These are phyloP conservation scores for Metschnikowia noctiluminum DNA, from an alignment of 805 yeast genomes.

Conservation along the genomic window DNA sequence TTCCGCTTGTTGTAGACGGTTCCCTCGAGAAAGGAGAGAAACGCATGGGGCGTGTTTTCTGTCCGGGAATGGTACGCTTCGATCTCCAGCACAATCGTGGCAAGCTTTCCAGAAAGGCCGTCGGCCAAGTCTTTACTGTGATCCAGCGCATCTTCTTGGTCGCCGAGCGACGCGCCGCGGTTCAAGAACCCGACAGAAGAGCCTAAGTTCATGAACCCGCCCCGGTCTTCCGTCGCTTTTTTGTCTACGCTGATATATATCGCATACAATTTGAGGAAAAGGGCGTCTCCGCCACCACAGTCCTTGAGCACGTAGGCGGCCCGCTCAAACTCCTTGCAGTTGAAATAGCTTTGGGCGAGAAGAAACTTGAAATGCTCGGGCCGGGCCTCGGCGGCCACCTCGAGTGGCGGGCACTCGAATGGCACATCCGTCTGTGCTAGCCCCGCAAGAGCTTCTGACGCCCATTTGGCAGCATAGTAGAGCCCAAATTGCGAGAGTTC, in stretches of 20 bases:
- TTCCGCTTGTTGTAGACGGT: conserved; percentile 60
- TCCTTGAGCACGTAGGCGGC: conserved; percentile 58
- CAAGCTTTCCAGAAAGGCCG: conserved; percentile 29
- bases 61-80: conserved; percentile 25
- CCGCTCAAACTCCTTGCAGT: conserved; percentile 80
- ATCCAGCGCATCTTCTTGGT: conserved; percentile 3
- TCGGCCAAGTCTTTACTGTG: conserved; percentile 14
- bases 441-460: conserved; percentile 74
- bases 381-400: conserved; percentile 13
- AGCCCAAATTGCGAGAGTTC: conserved; percentile 56
- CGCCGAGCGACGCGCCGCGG: not conserved
- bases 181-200: not conserved
- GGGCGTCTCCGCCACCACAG: conserved; percentile 48
- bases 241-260: conserved; percentile 75
- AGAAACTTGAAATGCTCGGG: conserved; percentile 44
- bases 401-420: conserved; percentile 13
- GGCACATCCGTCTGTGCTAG: conserved; percentile 26
- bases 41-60: conserved; percentile 44
- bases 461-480: conserved; percentile 76
- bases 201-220: conserved; percentile 54
- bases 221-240: conserved; percentile 64
- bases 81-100: conserved; percentile 38
- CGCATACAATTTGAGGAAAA: conserved; percentile 67
- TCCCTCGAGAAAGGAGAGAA: conserved; percentile 72
- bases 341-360: conserved; percentile 72